Evolutionary conservation across 2,329 filamentous ascomycete species (phyloP).

Genomic region (Talaromyces marneffei): DNA sequence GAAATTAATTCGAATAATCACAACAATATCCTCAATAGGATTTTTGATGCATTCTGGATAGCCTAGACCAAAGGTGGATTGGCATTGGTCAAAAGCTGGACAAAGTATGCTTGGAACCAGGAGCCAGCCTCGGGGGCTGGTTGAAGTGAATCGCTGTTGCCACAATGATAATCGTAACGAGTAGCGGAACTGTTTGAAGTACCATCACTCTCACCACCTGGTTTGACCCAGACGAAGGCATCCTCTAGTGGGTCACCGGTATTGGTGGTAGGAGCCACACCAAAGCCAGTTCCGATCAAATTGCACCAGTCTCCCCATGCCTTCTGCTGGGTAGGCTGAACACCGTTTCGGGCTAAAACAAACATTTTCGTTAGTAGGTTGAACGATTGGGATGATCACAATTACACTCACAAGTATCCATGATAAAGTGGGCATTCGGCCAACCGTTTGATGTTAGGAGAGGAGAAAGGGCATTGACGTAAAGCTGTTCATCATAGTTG

Average conservation of each 20-base stretch:
- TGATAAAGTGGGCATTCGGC: conserved; percentile 52
- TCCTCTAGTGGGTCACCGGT: conserved; percentile 56
- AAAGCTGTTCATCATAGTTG: conserved; percentile 51
- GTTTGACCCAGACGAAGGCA: conserved; percentile 67
- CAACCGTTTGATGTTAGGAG: conserved; percentile 40
- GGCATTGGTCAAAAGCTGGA: conserved; percentile 25
- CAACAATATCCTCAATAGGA: neutral
- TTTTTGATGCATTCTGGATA: neutral
- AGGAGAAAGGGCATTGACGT: conserved; percentile 48
- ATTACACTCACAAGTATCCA: conserved; percentile 44
- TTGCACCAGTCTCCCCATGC: conserved; percentile 66
- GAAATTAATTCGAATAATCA: neutral
- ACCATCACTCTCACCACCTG: conserved; percentile 53
- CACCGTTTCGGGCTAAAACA: conserved; percentile 52
- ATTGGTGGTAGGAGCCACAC: conserved; percentile 56
- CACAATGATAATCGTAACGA: conserved; percentile 53
- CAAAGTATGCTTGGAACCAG: conserved; percentile 53
- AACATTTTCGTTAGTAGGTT: neutral
- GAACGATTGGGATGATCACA: neutral
- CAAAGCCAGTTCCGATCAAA: conserved; percentile 58
- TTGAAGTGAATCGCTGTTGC: conserved; percentile 49
- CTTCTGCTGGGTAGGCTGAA: conserved; percentile 52
- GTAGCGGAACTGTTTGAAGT: conserved; percentile 45
- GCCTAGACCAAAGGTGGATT: conserved; percentile 22
- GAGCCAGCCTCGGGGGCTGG: conserved; percentile 64